These are phyloP conservation scores for Polyporus arcularius DNA, from an alignment of 768 basidiomycete genomes.

Conservation along the genomic window DNA sequence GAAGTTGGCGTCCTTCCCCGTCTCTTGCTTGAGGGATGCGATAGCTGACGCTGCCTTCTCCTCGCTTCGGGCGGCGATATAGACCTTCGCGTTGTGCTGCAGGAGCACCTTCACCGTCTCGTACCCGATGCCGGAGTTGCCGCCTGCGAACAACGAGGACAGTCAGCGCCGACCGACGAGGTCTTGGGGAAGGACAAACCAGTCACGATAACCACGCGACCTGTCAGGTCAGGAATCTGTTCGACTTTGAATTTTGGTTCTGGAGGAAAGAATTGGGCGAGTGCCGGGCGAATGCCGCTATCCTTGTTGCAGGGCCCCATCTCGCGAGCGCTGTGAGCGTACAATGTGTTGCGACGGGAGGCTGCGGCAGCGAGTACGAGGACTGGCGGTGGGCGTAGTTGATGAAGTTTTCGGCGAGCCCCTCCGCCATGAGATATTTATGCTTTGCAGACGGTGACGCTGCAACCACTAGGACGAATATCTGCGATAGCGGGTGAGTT, in stretches of 20 bases:
- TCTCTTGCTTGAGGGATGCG: slow-evolving; percentile 48
- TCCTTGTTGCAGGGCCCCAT: not conserved
- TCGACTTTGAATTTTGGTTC: slow-evolving; percentile 26
- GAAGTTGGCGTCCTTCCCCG: slow-evolving; percentile 45
- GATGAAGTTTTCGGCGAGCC: too few relatives aligned
- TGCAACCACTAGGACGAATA: too few relatives aligned
- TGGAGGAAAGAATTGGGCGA: slow-evolving; percentile 46
- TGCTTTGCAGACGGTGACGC: too few relatives aligned
- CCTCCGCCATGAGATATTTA: too few relatives aligned
- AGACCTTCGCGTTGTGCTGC: slow-evolving; percentile 64
- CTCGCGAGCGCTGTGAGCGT: too few relatives aligned
- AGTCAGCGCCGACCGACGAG: not conserved
- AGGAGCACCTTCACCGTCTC: slow-evolving; percentile 55
- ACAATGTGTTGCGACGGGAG: too few relatives aligned
- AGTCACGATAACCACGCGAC: slow-evolving; percentile 39
- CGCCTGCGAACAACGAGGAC: slow-evolving; percentile 14
- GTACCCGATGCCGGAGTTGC: slow-evolving; percentile 54
- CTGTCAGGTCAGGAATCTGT: slow-evolving; percentile 49
- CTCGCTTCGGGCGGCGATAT: slow-evolving; percentile 52
- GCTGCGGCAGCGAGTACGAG: too few relatives aligned
- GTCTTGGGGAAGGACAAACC: slow-evolving; percentile 24
- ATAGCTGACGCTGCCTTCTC: slow-evolving; percentile 53
- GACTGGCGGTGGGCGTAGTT: too few relatives aligned
- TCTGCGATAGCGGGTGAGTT: too few relatives aligned
- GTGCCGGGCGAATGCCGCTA: slow-evolving; percentile 33